phyloP scores from a whole-genome alignment of 1,139 yeast genomes.

The Pichia sp. region DNA sequence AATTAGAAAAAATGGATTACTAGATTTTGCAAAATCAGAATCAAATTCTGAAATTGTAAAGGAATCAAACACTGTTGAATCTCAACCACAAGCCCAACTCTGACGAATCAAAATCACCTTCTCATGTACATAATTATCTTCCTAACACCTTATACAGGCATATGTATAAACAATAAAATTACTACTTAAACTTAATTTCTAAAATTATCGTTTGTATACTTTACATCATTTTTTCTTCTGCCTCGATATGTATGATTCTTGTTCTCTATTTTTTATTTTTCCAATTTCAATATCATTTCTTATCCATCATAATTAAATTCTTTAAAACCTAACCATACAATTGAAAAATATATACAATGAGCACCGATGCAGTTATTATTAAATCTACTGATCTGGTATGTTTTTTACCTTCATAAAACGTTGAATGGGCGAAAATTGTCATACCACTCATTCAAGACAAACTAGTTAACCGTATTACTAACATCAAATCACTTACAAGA shows the following conservation, averaged over 20 bases:
- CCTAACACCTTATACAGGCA: background rate
- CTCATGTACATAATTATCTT: background rate
- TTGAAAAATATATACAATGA: background rate
- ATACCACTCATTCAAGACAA: background rate
- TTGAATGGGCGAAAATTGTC: too few relatives aligned
- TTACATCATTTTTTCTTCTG: background rate
- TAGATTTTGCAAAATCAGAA: constrained; percentile 20
- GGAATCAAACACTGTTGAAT: too few relatives aligned
- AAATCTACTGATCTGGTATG: constrained; percentile 11
- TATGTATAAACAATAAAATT: background rate
- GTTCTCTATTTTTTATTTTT: too few relatives aligned
- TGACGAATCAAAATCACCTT: background rate
- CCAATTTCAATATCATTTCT: background rate
- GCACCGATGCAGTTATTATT: background rate
- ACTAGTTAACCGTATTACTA: background rate
- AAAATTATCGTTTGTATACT: too few relatives aligned
- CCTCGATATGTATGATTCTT: background rate
- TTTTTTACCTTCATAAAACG: background rate
- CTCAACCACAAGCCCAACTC: constrained; percentile 2
- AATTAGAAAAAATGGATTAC: constrained; percentile 36
- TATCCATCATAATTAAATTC: too few relatives aligned
- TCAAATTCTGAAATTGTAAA: background rate
- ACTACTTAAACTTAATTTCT: background rate
- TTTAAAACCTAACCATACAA: background rate
- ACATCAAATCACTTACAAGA: background rate